Evolutionary conservation across 2,329 filamentous ascomycete genomes (phyloP).

Genomic region (Cadophora gregata): DNA sequence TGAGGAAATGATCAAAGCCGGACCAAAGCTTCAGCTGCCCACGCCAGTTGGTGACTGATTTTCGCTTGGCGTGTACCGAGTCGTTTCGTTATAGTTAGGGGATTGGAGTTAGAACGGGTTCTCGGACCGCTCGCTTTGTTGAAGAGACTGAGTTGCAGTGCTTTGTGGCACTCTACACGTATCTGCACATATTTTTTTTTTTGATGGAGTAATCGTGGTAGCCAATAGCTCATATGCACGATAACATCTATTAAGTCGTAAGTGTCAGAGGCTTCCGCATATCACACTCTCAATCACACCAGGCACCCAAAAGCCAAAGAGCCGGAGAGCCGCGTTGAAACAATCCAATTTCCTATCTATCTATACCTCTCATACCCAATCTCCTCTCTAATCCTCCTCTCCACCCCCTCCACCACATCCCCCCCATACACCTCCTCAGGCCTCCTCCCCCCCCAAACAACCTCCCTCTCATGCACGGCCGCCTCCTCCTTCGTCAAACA

Average conservation of each 20-base stretch:
- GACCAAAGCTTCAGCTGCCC: too few relatives aligned
- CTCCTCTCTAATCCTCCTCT: slow-evolving; percentile 71
- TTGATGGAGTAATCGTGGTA: not conserved
- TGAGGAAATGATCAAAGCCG: too few relatives aligned
- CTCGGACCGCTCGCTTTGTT: too few relatives aligned
- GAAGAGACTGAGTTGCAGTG: too few relatives aligned
- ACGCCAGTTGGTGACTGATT: too few relatives aligned
- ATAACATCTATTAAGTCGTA: not conserved
- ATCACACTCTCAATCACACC: not conserved
- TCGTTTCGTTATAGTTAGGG: too few relatives aligned
- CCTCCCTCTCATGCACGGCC: slow-evolving; percentile 75
- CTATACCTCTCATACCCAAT: slow-evolving; percentile 62
- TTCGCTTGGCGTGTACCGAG: too few relatives aligned
- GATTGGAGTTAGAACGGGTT: too few relatives aligned
- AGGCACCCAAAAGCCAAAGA: not conserved
- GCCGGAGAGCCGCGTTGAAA: not conserved
- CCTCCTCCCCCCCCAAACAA: slow-evolving; percentile 72
- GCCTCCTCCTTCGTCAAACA: slow-evolving; percentile 95
- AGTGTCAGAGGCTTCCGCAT: not conserved
- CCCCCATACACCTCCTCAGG: slow-evolving; percentile 77
- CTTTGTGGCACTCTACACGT: not conserved
- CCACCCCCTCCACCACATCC: slow-evolving; percentile 70
- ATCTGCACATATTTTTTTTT: too few relatives aligned
- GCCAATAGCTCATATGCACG: not conserved
- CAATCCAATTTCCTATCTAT: slow-evolving; percentile 39